Base-by-base conservation (phyloP, 208 protist species). In the Acanthamoeba divionensis region DNA sequence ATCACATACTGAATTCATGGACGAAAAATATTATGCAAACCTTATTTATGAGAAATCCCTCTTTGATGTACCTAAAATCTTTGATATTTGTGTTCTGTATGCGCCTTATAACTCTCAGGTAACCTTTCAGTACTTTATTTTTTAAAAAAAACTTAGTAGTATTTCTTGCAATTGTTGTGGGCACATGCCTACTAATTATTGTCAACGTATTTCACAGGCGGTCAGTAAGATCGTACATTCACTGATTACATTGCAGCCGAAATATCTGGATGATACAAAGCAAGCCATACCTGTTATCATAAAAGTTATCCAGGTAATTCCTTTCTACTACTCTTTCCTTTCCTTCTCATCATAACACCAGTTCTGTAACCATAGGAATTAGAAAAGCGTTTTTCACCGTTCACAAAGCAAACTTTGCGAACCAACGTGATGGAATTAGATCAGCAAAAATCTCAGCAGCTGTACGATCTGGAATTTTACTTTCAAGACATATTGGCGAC, bases 401-500 rank as follows among this genome's bases (percentile, higher is more conserved):
- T 85, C 21, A 41, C 33, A 48, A 85, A 85, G 29, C 52, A 85
- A 38, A 54, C 75, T 12, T 48, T 5, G 38, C 38, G 31, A 7
- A 44, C 38, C 8, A 6, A 21, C 38, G 33, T n/a, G 73, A 47
- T 60, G 18, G 52, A 24, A 18, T 60, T 45, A 15, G 80, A 69
- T 2, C 60, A 88, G 36, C 44, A 88, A 12, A 26, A 88, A 31
- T 41, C 38, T 54, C 44, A 47, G 13, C 80, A 88, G 57, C 80
- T 71, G 38, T 88, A 24, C 57, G 80, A 88, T 24, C 60, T 88
- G 24, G 80, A 66, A 62, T 71, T 62, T 47, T 88, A 88, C 31
- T 41, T 88, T 54, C 80, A 88, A 62, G 80, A 88, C 57, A 88
- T 88, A 44, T 31, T 88, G n/a, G 80, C 80, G 29, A 88, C 80